Conservation (phyloP, 352 stramenopile genomes). For the Globisporangium canariense region DNA sequence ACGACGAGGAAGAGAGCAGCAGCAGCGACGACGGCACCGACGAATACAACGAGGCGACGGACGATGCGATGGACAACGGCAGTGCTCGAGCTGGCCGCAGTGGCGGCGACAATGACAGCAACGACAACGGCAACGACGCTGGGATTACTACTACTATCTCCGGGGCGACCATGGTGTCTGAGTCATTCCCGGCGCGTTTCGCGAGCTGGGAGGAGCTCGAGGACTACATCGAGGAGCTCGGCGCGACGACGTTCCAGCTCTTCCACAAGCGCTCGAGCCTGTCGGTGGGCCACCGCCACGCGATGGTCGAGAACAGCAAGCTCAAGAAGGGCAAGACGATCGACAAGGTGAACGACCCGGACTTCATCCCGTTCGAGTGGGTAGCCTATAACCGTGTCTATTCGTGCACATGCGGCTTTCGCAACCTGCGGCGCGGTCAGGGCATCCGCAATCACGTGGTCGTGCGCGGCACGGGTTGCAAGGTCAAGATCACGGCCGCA, state of each 20-base stretch:
- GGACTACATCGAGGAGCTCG: slow-evolving; percentile 5
- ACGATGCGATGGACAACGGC: not conserved
- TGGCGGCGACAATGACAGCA: not conserved
- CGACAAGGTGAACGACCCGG: slow-evolving; percentile 4
- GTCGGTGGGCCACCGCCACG: slow-evolving; percentile 3
- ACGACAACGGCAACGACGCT: not conserved
- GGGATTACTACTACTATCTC: not conserved
- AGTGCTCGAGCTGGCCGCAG: not conserved
- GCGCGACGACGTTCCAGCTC: slow-evolving; percentile 6
- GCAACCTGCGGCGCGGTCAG: not conserved
- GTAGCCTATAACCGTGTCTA: not conserved
- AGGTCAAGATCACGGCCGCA: slow-evolving; percentile 3
- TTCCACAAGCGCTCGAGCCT: slow-evolving; percentile 6
- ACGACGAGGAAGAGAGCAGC: not conserved
- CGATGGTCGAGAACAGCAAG: not conserved
- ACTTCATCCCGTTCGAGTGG: slow-evolving; percentile 2
- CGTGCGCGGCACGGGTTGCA: slow-evolving; percentile 5
- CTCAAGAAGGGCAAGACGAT: not conserved
- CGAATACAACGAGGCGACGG: not conserved
- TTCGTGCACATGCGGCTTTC: slow-evolving; percentile 4
- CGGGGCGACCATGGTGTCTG: not conserved
- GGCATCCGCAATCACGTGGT: slow-evolving; percentile 2
- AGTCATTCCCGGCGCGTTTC: slow-evolving; percentile 4
- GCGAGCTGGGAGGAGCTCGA: slow-evolving; percentile 8
- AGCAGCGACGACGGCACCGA: not conserved